Conservation (phyloP, 164 flowering plant genomes). For the Cinnamomum micranthum region DNA sequence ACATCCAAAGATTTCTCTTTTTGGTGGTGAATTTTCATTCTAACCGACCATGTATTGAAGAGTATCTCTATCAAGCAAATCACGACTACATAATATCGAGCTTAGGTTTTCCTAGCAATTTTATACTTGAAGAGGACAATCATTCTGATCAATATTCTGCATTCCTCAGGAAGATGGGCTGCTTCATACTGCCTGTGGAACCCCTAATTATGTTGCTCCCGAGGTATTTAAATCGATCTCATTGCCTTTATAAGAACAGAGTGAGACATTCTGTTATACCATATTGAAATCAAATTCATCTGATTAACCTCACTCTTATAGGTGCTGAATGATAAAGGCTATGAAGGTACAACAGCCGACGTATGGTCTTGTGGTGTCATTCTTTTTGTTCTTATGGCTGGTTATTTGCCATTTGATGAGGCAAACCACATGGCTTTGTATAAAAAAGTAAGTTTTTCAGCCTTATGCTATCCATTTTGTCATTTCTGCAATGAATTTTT, state of each 20-base stretch:
- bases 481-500: background rate
- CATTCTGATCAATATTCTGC: slow-evolving; percentile 11
- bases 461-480: background rate
- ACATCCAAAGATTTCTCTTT: background rate
- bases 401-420: slow-evolving; percentile 94
- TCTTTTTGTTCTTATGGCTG: slow-evolving; percentile 93
- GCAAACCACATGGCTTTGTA: slow-evolving; percentile 60
- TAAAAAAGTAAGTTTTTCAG: slow-evolving; percentile 42
- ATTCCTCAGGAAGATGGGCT: slow-evolving; percentile 73
- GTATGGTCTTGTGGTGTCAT: slow-evolving; percentile 98
- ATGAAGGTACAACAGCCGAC: slow-evolving; percentile 86
- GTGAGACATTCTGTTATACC: background rate
- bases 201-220: slow-evolving; percentile 98
- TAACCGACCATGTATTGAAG: background rate
- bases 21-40: background rate
- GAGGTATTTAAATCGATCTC: slow-evolving; percentile 48
- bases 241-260: background rate
- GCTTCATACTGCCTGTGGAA: slow-evolving; percentile 93
- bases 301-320: slow-evolving; percentile 14
- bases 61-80: background rate
- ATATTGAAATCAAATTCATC: background rate
- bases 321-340: slow-evolving; percentile 84
- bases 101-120: background rate
- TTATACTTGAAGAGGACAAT: slow-evolving; percentile 1
- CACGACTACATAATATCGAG: background rate